Evolutionary conservation across 495 filamentous ascomycete species (phyloP).

Genomic region (Lasiosphaeria miniovina): DNA sequence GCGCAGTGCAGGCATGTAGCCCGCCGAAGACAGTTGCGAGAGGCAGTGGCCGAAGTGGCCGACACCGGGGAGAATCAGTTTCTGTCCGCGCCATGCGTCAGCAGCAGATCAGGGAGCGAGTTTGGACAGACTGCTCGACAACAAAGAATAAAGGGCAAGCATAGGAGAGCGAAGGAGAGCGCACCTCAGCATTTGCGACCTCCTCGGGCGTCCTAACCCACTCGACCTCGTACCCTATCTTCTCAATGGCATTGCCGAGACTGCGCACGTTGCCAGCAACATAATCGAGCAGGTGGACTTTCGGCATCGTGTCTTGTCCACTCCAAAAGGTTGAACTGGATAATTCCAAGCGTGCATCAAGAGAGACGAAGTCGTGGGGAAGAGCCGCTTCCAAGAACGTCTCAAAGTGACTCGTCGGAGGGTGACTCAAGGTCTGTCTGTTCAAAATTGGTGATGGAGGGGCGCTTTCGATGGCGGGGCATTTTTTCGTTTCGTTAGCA

Average conservation of each 20-base stretch:
- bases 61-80: constrained; percentile 90
- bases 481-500: no score
- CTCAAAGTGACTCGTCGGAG: no score
- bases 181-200: constrained; percentile 77
- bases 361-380: no score
- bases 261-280: constrained; percentile 85
- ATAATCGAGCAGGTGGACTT: constrained; percentile 83
- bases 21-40: constrained; percentile 70
- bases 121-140: no score
- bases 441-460: no score
- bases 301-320: constrained; percentile 61
- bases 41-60: constrained; percentile 97
- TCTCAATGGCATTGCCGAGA: constrained; percentile 95
- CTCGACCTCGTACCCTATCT: constrained; percentile 85
- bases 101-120: no score
- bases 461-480: no score
- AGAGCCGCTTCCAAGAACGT: no score
- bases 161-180: constrained; percentile 14
- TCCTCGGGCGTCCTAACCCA: constrained; percentile 86
- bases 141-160: neutral
- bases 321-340: no score
- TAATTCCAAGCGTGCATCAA: no score
- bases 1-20: constrained; percentile 75
- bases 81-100: constrained; percentile 41
- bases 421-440: no score